Conservation (phyloP, 2,329 filamentous ascomycete species). For the Fusarium pininemorale region DNA sequence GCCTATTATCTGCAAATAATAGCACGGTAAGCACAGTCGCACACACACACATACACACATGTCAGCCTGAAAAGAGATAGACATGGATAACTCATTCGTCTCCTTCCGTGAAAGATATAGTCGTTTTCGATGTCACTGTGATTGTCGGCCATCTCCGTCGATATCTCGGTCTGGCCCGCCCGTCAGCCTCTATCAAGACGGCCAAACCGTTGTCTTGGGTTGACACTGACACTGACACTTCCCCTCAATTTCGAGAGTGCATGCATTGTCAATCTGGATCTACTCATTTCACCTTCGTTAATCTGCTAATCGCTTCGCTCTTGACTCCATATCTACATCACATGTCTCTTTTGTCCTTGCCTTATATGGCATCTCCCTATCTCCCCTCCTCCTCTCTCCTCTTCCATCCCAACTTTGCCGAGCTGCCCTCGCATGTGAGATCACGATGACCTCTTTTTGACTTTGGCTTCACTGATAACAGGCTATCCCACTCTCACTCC, state of each 20-base stretch:
- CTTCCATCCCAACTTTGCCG: not conserved
- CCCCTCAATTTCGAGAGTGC: not conserved
- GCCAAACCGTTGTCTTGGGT: not conserved
- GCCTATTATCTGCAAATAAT: not conserved
- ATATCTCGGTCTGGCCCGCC: constrained; percentile 24
- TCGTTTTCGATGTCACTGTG: not conserved
- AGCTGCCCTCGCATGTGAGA: not conserved
- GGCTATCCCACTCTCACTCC: not conserved
- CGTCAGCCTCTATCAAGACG: not conserved
- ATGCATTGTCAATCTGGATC: not conserved
- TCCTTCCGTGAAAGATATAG: constrained; percentile 25
- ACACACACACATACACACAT: not conserved
- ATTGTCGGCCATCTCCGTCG: constrained; percentile 23
- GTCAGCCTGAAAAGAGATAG: constrained; percentile 3
- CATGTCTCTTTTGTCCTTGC: not conserved
- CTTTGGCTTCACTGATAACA: not conserved
- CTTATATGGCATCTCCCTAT: not conserved
- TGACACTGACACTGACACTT: not conserved
- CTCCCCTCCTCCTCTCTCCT: not conserved
- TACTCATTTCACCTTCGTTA: not conserved
- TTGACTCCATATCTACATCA: not conserved
- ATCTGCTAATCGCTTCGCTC: not conserved
- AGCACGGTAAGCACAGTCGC: not conserved
- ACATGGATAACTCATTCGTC: not conserved
- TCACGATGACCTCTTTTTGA: not conserved